These are phyloP conservation scores for Linnemannia exigua DNA, from an alignment of 192 early-diverging fungal species.

Conservation along the genomic window DNA sequence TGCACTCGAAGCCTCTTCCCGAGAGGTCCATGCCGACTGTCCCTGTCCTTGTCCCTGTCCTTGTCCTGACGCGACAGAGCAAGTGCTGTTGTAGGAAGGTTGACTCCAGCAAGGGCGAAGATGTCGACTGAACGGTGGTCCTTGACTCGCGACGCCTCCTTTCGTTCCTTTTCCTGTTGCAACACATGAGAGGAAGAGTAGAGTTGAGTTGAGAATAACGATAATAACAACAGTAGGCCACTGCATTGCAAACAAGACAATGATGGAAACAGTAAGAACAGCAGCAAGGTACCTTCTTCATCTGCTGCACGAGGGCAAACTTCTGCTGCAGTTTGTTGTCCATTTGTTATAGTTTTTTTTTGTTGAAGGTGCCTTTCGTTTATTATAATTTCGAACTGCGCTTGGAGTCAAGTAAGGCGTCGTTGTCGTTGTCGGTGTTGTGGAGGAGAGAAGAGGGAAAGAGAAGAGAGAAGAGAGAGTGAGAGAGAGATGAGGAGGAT, in stretches of 20 bases:
- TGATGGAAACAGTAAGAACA: background rate
- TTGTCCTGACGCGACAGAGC: background rate
- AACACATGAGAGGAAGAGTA: too few species aligned
- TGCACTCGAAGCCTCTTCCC: background rate
- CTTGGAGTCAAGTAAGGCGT: background rate
- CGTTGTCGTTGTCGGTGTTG: too few species aligned
- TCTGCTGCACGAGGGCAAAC: constrained; percentile 53
- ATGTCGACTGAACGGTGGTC: constrained; percentile 49
- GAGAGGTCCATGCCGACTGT: background rate
- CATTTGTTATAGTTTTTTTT: constrained; percentile 11
- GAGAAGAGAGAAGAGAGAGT: background rate
- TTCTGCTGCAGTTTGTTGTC: constrained; percentile 49
- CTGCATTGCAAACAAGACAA: background rate
- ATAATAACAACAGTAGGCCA: background rate
- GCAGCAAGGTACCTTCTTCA: constrained; percentile 40
- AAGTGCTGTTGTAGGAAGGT: background rate
- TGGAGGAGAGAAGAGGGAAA: too few species aligned
- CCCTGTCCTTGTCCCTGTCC: background rate
- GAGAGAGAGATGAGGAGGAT: background rate
- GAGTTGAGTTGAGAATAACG: too few species aligned
- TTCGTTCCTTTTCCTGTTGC: constrained; percentile 51
- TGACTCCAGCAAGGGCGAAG: constrained; percentile 38
- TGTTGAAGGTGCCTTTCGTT: background rate
- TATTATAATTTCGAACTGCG: background rate
- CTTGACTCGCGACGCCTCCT: constrained; percentile 42